Evolutionary conservation across 495 filamentous ascomycete genomes (phyloP).

Genomic region (Trichoderma asperelloides): DNA sequence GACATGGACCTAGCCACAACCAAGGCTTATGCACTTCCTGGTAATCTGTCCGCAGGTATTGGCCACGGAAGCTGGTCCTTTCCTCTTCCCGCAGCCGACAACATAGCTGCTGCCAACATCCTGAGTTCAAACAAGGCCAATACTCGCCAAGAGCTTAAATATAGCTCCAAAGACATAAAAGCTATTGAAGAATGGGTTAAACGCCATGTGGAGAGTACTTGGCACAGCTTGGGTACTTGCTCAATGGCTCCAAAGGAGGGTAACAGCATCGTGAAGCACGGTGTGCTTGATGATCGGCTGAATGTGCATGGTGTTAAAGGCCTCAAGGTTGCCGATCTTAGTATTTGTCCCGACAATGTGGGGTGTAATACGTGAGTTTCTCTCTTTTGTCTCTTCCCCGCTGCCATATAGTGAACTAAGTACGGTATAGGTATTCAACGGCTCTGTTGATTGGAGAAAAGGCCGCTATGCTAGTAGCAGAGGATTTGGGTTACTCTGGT

Average conservation of each 20-base stretch:
- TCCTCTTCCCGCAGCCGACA: conserved; percentile 31
- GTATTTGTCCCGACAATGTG: conserved; percentile 75
- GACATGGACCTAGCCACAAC: conserved; percentile 70
- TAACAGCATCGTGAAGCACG: conserved; percentile 72
- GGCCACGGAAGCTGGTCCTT: conserved; percentile 43
- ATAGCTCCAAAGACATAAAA: conserved; percentile 56
- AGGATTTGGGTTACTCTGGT: conserved; percentile 69
- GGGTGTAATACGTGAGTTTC: conserved; percentile 62
- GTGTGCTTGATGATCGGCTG: conserved; percentile 69
- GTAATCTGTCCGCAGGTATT: conserved; percentile 65
- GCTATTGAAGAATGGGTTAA: conserved; percentile 72
- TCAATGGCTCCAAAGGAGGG: conserved; percentile 74
- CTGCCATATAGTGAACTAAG: background rate
- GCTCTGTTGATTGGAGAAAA: conserved; percentile 83
- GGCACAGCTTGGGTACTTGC: conserved; percentile 65
- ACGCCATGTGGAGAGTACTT: conserved; percentile 70
- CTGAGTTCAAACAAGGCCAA: conserved; percentile 44
- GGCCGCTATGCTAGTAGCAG: conserved; percentile 58
- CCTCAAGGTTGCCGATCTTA: conserved; percentile 73
- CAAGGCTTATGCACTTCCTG: conserved; percentile 62
- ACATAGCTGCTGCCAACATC: conserved; percentile 35
- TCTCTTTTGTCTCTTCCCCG: background rate
- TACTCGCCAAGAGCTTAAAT: conserved; percentile 54
- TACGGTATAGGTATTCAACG: conserved; percentile 44
- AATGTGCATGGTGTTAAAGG: conserved; percentile 75